Evolutionary conservation across 2,329 filamentous ascomycete species (phyloP).

Genomic region (Cordyceps sp.): DNA sequence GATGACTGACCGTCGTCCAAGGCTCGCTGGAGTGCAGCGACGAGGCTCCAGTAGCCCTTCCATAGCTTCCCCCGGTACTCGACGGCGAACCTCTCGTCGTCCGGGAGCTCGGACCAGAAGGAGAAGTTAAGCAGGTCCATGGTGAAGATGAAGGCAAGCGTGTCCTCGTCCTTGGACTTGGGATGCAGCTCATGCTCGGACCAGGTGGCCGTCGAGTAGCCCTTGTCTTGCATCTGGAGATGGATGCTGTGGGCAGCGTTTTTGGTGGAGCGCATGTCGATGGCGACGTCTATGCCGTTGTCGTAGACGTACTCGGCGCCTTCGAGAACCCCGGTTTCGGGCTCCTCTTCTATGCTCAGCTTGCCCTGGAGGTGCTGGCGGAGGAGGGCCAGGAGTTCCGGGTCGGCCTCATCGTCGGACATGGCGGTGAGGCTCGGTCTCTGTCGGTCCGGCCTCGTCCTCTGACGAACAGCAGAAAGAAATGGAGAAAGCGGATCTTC

Average conservation of each 20-base stretch:
- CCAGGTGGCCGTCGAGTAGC: slow-evolving; percentile 77
- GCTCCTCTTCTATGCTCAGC: slow-evolving; percentile 33
- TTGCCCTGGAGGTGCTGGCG: slow-evolving; percentile 59
- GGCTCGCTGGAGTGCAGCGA: slow-evolving; percentile 72
- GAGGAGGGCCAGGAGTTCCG: slow-evolving; percentile 71
- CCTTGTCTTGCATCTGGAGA: slow-evolving; percentile 64
- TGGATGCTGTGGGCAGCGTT: slow-evolving; percentile 67
- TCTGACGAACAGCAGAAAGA: no score
- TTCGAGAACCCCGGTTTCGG: slow-evolving; percentile 69
- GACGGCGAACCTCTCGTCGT: slow-evolving; percentile 63
- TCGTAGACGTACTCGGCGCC: slow-evolving; percentile 77
- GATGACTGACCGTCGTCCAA: slow-evolving; percentile 54
- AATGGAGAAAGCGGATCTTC: no score
- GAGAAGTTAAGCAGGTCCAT: slow-evolving; percentile 97
- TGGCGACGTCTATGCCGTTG: slow-evolving; percentile 81
- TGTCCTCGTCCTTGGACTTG: slow-evolving; percentile 59
- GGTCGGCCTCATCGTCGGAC: slow-evolving; percentile 86
- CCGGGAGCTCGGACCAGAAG: slow-evolving; percentile 69
- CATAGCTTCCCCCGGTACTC: slow-evolving; percentile 67
- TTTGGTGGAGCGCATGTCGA: slow-evolving; percentile 72
- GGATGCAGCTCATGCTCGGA: slow-evolving; percentile 81
- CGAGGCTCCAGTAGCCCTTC: slow-evolving; percentile 93
- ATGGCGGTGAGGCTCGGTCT: slow-evolving; percentile 28
- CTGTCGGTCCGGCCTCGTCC: neutral
- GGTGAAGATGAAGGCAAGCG: slow-evolving; percentile 85